Conservation (phyloP, 2,329 filamentous ascomycete species). For the Aspergillus calidoustus region DNA sequence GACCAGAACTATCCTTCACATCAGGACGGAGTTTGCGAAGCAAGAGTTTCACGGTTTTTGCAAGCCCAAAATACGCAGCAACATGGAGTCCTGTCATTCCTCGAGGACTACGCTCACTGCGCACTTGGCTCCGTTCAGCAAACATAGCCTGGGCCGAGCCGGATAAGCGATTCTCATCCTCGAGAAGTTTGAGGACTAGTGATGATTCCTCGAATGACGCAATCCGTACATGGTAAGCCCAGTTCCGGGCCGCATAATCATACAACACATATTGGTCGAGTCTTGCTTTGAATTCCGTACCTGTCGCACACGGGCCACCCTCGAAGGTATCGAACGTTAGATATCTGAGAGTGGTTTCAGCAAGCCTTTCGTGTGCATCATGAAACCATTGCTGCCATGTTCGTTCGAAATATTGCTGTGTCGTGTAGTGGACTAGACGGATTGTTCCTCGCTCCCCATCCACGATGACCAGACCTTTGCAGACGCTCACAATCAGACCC, state of each 20-base stretch:
- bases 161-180: background rate
- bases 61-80: constrained; percentile 15
- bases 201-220: background rate
- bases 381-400: constrained; percentile 24
- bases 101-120: background rate
- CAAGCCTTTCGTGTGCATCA: constrained; percentile 22
- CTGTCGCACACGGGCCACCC: background rate
- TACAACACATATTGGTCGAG: constrained; percentile 21
- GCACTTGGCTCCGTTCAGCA: background rate
- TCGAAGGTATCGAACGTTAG: constrained; percentile 26
- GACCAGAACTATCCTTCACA: constrained; percentile 1
- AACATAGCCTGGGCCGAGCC: constrained; percentile 5
- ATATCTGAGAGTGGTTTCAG: constrained; percentile 29
- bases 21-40: constrained; percentile 1
- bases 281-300: background rate
- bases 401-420: constrained; percentile 36
- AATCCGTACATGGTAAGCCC: constrained; percentile 22
- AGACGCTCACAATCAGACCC: constrained; percentile 29
- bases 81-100: constrained; percentile 12
- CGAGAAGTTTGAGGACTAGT: constrained; percentile 9
- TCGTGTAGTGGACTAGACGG: constrained; percentile 39
- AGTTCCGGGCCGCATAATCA: constrained; percentile 24
- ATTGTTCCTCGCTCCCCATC: constrained; percentile 34
- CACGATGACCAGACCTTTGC: constrained; percentile 38
- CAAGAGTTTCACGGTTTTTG: background rate